These are phyloP conservation scores for Graphilbum fragrans DNA, from an alignment of 2,329 filamentous ascomycete species.

Conservation along the genomic window DNA sequence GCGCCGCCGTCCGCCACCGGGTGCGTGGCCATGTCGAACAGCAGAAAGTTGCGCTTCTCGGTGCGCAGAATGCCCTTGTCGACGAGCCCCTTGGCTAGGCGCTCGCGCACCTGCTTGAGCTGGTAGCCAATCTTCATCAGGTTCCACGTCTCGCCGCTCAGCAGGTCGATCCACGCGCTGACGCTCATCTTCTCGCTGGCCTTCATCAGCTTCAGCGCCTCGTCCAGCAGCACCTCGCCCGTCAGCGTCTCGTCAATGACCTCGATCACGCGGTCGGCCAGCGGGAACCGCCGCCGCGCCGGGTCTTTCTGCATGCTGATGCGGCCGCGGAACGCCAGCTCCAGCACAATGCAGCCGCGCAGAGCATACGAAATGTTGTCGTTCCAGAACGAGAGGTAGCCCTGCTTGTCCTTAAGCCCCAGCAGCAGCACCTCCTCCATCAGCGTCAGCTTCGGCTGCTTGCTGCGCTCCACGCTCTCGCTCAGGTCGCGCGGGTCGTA, in stretches of 20 bases:
- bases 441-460: slow-evolving; percentile 94
- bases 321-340: slow-evolving; percentile 88
- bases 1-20: slow-evolving; percentile 91
- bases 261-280: slow-evolving; percentile 89
- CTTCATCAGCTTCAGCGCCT: slow-evolving; percentile 99
- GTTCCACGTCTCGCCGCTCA: slow-evolving; percentile 99
- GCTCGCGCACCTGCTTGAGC: slow-evolving; percentile 96
- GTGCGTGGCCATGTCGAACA: slow-evolving; percentile 99
- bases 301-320: slow-evolving; percentile 98
- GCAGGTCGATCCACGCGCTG: slow-evolving; percentile 95
- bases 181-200: slow-evolving; percentile 99
- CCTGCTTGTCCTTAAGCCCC: slow-evolving; percentile 98
- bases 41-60: slow-evolving; percentile 97
- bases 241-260: slow-evolving; percentile 94
- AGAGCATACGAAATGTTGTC: slow-evolving; percentile 99
- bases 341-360: slow-evolving; percentile 94
- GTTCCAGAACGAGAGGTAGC: slow-evolving; percentile 99
- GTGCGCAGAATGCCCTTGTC: slow-evolving; percentile 98
- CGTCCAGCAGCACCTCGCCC: slow-evolving; percentile 91
- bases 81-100: slow-evolving; percentile 90
- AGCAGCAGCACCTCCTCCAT: slow-evolving; percentile 97
- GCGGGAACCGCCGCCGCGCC: slow-evolving; percentile 77
- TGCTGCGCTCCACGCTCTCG: slow-evolving; percentile 90
- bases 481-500: slow-evolving; percentile 95
- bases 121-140: slow-evolving; percentile 99